Evolutionary conservation across 2,329 filamentous ascomycete species (phyloP), one percentile per base, ranked within the genome.

Genomic region (Pseudocercospora fijiensis): DNA sequence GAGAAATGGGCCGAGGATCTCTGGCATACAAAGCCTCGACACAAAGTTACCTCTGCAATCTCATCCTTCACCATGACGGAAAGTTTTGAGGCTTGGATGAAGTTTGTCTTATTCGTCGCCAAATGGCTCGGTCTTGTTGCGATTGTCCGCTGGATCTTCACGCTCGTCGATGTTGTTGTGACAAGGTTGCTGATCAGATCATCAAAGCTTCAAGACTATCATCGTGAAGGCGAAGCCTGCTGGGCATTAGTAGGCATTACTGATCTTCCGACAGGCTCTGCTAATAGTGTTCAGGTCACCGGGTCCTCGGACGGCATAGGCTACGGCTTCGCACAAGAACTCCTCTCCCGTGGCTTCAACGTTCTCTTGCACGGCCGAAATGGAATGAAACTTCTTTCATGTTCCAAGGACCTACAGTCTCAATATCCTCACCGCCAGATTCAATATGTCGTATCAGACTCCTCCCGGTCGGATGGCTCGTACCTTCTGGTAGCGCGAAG

Each of bases 261-360:
- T 37, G 30, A 37, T 20, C 10, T 47, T 47, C 10, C 20, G 4
- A 47, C 10, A 47, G 9, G 7, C n/a, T 47, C 3, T 22, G 43
- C 43, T 47, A 11, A 47, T 16, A 47, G n/a, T 10, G 4, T 4
- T 8, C 10, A 55, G 51, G 26, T 84, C 13, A 86, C 83, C 0
- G 83, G 84, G 24, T 78, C 81, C n/a, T 81, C 77, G 3, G 82
- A 83, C 52, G 84, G 83, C 8, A 84, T 85, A 30, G 84, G 84
- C 13, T 73, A 75, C 22, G 79, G 75, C 0, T 79, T 85, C 60
- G 77, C 79, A 2, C 70, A 78, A 56, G 79, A 82, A 67, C 80
- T 86, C 33, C 80, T 80, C 13, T 62, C 67, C 0, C 74, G 73
- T n/a, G 82, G 83, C 49, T 85, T 85, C 77, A 82, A 84, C 67